Evolutionary conservation across 345 rosid species (phyloP).

Genomic region (Arabidopsis suecica): DNA sequence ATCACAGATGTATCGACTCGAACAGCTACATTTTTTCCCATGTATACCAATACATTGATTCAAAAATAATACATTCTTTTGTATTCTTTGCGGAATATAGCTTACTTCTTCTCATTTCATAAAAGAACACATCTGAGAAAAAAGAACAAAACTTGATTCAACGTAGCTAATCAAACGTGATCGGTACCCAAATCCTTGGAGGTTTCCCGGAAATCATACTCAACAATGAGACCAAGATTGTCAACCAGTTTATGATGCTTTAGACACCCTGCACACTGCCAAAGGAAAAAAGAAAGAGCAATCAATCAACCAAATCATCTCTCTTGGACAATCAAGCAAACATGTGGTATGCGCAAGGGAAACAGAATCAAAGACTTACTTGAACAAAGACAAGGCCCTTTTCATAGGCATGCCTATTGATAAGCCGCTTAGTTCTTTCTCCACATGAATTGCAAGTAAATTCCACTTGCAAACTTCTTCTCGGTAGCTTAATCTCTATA

Average conservation of each 20-base stretch:
- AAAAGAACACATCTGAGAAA: conserved; percentile 20
- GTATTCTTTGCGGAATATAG: conserved; percentile 20
- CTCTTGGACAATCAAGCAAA: conserved; percentile 29
- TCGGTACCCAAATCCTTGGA: conserved; percentile 50
- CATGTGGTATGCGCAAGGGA: conserved; percentile 15
- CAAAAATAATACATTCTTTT: conserved; percentile 33
- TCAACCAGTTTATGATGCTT: conserved; percentile 86
- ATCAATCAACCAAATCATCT: conserved; percentile 1
- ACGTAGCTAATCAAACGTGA: conserved; percentile 47
- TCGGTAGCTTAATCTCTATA: conserved; percentile 68
- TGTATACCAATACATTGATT: conserved; percentile 30
- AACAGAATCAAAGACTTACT: conserved; percentile 44
- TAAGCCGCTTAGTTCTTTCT: conserved; percentile 79
- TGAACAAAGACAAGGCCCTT: conserved; percentile 84
- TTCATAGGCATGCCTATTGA: conserved; percentile 82
- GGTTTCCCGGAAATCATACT: conserved; percentile 70
- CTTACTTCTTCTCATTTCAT: conserved; percentile 13
- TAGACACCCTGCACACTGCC: conserved; percentile 92
- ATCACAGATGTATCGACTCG: conserved; percentile 33
- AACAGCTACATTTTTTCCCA: conserved; percentile 21
- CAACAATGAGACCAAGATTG: conserved; percentile 84
- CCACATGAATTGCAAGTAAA: conserved; percentile 81
- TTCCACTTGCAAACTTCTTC: conserved; percentile 82
- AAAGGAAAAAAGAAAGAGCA: conserved; percentile 35
- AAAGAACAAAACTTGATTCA: conserved; percentile 8